These are phyloP conservation scores for Hypoxylon perforatum DNA, from an alignment of 495 filamentous ascomycete genomes.

Conservation along the genomic window DNA sequence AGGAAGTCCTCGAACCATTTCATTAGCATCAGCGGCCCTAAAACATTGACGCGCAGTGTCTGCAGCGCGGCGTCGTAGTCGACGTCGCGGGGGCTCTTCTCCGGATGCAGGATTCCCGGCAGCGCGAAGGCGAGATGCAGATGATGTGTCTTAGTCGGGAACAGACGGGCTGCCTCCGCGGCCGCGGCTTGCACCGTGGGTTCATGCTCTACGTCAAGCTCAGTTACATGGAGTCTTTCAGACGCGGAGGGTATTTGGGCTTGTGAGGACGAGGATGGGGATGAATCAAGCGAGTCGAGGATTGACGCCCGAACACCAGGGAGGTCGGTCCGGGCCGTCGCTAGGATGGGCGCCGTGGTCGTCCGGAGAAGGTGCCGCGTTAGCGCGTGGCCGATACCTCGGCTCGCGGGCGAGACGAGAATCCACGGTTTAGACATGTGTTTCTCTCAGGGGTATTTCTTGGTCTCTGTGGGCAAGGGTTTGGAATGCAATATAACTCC, in stretches of 20 bases:
- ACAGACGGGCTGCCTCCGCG: conserved; percentile 49
- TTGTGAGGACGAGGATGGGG: conserved; percentile 51
- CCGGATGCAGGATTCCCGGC: conserved; percentile 78
- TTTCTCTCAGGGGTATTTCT: background rate
- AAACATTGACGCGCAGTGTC: conserved; percentile 74
- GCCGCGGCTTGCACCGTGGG: conserved; percentile 58
- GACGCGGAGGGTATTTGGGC: conserved; percentile 26
- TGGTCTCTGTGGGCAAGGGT: no score
- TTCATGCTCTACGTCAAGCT: conserved; percentile 59
- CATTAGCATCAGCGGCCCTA: conserved; percentile 78
- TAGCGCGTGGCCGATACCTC: conserved; percentile 79
- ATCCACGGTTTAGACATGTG: conserved; percentile 54
- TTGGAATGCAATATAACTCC: no score
- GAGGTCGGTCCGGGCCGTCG: conserved; percentile 72
- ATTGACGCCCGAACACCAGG: conserved; percentile 62
- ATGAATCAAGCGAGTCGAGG: conserved; percentile 60
- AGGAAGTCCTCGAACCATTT: conserved; percentile 78
- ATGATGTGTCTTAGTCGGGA: conserved; percentile 61
- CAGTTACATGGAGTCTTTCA: conserved; percentile 41
- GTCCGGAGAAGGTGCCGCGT: conserved; percentile 72
- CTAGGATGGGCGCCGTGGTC: conserved; percentile 75
- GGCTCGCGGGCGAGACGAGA: conserved; percentile 71
- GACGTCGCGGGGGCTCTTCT: conserved; percentile 75
- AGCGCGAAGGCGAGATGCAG: conserved; percentile 77
- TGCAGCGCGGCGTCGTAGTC: conserved; percentile 64